Conservation (phyloP, 179 eudicot species). For the Actinidia arguta region DNA sequence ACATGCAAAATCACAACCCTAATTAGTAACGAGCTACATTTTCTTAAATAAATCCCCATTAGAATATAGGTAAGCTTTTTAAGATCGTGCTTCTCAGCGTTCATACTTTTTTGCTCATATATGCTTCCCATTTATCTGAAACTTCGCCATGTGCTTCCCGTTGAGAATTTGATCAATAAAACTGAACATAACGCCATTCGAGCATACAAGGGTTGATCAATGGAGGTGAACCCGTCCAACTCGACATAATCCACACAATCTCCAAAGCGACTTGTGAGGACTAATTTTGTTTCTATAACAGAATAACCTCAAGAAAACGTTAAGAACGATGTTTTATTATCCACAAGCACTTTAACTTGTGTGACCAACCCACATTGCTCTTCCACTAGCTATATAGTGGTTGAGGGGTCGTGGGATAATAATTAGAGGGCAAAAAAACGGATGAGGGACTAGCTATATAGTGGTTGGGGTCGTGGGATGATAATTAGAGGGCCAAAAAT, state of each 20-base stretch:
- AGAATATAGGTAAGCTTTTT: too few species aligned
- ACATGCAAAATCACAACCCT: conserved; percentile 6
- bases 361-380: conserved; percentile 38
- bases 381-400: conserved; percentile 2
- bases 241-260: conserved; percentile 44
- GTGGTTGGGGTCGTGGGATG: too few species aligned
- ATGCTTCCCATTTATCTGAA: conserved; percentile 51
- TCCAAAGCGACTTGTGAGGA: conserved; percentile 42
- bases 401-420: conserved; percentile 18
- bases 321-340: conserved; percentile 49
- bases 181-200: conserved; percentile 37
- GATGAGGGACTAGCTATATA: too few species aligned
- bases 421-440: conserved; percentile 34
- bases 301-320: conserved; percentile 63
- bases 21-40: background rate
- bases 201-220: conserved; percentile 42
- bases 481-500: too few species aligned
- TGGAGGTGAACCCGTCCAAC: conserved; percentile 26
- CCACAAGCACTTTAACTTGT: conserved; percentile 30
- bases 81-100: conserved; percentile 22
- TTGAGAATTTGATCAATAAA: conserved; percentile 47
- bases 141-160: conserved; percentile 35
- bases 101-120: conserved; percentile 69
- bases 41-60: background rate
- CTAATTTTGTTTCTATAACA: conserved; percentile 36